phyloP scores from a whole-genome alignment of 2,329 filamentous ascomycete species.

The Ophiostoma fasciatum region DNA sequence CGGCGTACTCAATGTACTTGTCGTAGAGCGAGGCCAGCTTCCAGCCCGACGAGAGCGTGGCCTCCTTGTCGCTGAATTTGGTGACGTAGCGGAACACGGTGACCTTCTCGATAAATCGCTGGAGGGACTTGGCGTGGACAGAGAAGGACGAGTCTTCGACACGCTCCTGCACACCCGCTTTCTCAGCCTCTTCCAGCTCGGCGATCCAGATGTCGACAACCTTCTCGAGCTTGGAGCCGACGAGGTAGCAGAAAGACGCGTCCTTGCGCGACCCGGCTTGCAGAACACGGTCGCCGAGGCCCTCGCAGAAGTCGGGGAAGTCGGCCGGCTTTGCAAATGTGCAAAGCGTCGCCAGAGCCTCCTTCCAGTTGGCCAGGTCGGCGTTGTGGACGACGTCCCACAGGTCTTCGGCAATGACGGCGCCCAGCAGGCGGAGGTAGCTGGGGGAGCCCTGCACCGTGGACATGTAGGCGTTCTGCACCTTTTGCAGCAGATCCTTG shows the following conservation, averaged over 20 bases:
- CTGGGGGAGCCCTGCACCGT: conserved; percentile 72
- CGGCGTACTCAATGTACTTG: conserved; percentile 94
- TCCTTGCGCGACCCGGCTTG: conserved; percentile 71
- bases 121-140: conserved; percentile 73
- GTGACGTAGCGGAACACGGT: conserved; percentile 91
- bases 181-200: conserved; percentile 74
- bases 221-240: conserved; percentile 94
- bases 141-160: conserved; percentile 73
- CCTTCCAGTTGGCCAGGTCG: conserved; percentile 86
- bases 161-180: conserved; percentile 53
- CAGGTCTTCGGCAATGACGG: conserved; percentile 88
- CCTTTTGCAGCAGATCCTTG: conserved; percentile 84
- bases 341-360: conserved; percentile 89
- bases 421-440: conserved; percentile 79
- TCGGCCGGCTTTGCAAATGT: conserved; percentile 85
- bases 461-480: conserved; percentile 79
- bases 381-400: conserved; percentile 98
- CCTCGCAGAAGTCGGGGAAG: conserved; percentile 89
- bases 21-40: conserved; percentile 79
- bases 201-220: conserved; percentile 88
- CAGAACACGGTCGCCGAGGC: conserved; percentile 77
- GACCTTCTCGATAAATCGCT: conserved; percentile 96
- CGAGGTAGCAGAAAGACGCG: conserved; percentile 91
- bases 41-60: conserved; percentile 60
- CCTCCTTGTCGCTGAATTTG: conserved; percentile 74